These are phyloP conservation scores for Colletotrichum australisinense DNA, from an alignment of 2,329 filamentous ascomycete genomes.

Conservation along the genomic window DNA sequence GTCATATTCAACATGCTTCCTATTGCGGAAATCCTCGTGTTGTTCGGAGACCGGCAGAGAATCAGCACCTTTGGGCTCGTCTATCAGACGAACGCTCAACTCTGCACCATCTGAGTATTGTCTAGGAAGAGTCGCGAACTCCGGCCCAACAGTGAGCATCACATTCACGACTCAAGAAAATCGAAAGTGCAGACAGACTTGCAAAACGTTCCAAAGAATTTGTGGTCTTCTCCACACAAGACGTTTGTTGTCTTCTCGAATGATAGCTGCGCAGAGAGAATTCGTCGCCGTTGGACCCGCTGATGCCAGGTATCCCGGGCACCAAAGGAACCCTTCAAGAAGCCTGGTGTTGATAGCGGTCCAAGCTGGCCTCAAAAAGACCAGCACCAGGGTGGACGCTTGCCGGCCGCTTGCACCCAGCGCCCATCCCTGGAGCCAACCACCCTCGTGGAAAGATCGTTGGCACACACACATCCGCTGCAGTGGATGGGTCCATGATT, in stretches of 20 bases:
- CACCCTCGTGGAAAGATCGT: conserved; percentile 31
- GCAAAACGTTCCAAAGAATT: background rate
- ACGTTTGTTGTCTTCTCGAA: background rate
- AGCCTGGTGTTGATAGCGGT: conserved; percentile 12
- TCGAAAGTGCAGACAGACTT: background rate
- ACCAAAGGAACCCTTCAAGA: conserved; percentile 11
- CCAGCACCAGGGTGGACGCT: conserved; percentile 1
- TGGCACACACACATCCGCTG: conserved; percentile 24
- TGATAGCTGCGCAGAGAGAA: background rate
- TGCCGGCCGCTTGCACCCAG: conserved; percentile 26
- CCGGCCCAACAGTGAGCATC: background rate
- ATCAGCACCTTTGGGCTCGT: background rate
- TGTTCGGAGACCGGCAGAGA: background rate
- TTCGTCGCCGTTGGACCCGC: background rate
- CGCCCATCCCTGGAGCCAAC: conserved; percentile 19
- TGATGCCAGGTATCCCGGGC: background rate
- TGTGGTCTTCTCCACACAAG: conserved; percentile 1
- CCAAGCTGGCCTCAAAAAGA: conserved; percentile 12
- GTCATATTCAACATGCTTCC: background rate
- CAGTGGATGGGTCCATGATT: conserved; percentile 28
- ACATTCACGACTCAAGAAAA: conserved; percentile 1
- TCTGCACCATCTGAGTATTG: background rate
- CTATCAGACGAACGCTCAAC: conserved; percentile 17
- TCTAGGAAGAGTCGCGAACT: background rate
- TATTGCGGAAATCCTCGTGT: background rate